A percentile compares a stretch with the other conserved stretches of the same genome.
Evolutionary conservation across 208 protist genomes (phyloP).

Genomic region (Leishmania turanica): DNA sequence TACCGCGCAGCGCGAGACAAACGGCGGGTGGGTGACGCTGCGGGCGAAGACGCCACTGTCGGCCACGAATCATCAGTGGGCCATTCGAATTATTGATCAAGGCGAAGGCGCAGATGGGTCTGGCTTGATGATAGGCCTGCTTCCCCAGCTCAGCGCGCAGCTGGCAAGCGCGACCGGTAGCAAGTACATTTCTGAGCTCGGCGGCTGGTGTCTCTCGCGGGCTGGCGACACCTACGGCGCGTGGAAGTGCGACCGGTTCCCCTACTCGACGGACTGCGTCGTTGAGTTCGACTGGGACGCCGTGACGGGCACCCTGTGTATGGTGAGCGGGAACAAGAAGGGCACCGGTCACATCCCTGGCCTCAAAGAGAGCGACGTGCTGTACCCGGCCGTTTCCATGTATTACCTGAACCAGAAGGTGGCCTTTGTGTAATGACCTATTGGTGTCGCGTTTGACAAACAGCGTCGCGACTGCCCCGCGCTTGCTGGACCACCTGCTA

Average conservation of each 20-base stretch:
- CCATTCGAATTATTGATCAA: constrained; percentile 86
- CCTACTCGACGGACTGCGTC: constrained; percentile 88
- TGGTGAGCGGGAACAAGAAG: constrained; percentile 82
- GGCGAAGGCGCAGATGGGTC: constrained; percentile 88
- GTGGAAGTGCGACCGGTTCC: constrained; percentile 89
- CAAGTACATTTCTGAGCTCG: constrained; percentile 92
- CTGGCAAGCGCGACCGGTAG: constrained; percentile 61
- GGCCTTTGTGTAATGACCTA: constrained; percentile 71
- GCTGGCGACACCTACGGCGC: constrained; percentile 87
- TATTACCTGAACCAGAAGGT: constrained; percentile 93
- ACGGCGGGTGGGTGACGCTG: constrained; percentile 92
- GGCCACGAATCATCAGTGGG: constrained; percentile 86
- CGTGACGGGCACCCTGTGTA: constrained; percentile 66
- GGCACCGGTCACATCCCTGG: constrained; percentile 74
- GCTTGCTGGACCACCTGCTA: background rate
- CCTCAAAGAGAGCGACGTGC: constrained; percentile 60
- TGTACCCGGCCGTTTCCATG: constrained; percentile 91
- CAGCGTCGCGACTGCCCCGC: background rate
- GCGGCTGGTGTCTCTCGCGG: constrained; percentile 89
- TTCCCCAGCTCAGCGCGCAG: constrained; percentile 62
- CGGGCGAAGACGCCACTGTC: constrained; percentile 67
- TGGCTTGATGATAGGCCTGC: constrained; percentile 89
- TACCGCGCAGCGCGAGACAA: constrained; percentile 78
- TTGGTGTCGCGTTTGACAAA: background rate
- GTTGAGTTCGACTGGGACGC: constrained; percentile 92